Evolutionary conservation across 2,329 filamentous ascomycete genomes (phyloP).

Genomic region (Alternaria triticimaculans): DNA sequence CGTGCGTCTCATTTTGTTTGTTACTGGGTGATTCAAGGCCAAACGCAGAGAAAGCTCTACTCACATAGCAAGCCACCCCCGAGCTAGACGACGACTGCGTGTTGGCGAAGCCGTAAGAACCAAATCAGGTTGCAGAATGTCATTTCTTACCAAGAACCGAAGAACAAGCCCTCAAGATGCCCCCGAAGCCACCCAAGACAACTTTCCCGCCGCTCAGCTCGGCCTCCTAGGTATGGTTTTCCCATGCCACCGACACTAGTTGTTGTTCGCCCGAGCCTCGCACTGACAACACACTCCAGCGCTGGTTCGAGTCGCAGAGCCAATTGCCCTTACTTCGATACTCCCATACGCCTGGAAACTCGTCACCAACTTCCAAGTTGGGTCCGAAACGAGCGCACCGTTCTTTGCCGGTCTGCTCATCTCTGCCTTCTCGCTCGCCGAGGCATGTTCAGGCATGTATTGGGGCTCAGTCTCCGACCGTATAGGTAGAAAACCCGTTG

Average conservation of each 20-base stretch:
- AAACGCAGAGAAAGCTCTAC: constrained; percentile 23
- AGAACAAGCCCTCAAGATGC: constrained; percentile 65
- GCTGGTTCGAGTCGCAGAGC: constrained; percentile 90
- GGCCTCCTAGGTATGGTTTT: constrained; percentile 75
- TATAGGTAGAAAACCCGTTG: constrained; percentile 50
- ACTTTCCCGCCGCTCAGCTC: constrained; percentile 80
- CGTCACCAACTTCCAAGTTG: constrained; percentile 46
- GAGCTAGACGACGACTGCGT: constrained; percentile 23
- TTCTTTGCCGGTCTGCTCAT: constrained; percentile 89
- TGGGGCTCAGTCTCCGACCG: constrained; percentile 51
- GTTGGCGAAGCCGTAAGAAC: constrained; percentile 58
- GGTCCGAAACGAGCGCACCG: constrained; percentile 61
- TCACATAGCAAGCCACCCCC: constrained; percentile 11
- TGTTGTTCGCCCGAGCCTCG: not conserved
- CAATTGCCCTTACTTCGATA: constrained; percentile 91
- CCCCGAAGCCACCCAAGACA: constrained; percentile 62
- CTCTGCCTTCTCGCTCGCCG: constrained; percentile 87
- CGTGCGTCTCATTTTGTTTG: constrained; percentile 2
- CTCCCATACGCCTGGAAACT: constrained; percentile 73
- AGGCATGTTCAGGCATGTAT: constrained; percentile 81
- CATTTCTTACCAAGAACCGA: constrained; percentile 63
- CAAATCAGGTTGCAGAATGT: constrained; percentile 59
- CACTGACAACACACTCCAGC: constrained; percentile 58
- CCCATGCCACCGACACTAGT: not conserved
- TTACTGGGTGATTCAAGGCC: constrained; percentile 7